Evolutionary conservation across 768 basidiomycete species (phyloP), one percentile per base, ranked within the genome.

Genomic region (Paxillus involutus): DNA sequence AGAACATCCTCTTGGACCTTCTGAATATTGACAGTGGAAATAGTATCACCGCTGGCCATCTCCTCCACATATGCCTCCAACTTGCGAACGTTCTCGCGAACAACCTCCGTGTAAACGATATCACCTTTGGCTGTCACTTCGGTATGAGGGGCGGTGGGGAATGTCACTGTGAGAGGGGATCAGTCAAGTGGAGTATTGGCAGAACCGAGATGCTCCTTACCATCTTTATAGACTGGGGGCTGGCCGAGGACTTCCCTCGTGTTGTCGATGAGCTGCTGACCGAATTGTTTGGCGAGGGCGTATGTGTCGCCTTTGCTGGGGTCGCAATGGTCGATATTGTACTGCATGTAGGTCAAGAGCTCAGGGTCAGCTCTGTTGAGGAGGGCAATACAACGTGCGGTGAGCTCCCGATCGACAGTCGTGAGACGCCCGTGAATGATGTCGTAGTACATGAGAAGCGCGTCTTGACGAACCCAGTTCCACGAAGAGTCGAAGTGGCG

Each of bases 381-480:
- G 66, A 99, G 89, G 53, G 91, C 86, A 55, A 99, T 95, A 75
- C 96, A 98, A 51, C 95, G 90, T 59, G 94, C 93, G 12, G 97
- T 97, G 71, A 95, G 94, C 68, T 96, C 94, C 49, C 94, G 89
- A 66, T 98, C 94, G 59, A 98, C 91, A 16, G 93, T 94, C 21
- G 88, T 94, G 51, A 97, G 83, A 43, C 89, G 86, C 45, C 97
- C 97, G 61, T 94, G 94, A 63, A 99, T 94, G 74, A 99, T 97
- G 70, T 98, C 96, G 73, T 95, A 98, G 76, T 87, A 98, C 93
- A 99, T 95, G 55, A 93, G 77, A 26, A 98, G 78, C 14, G 94
- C 93, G 57, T 97, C 95, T 75, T 99, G 97, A 56, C 96, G 88
- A 43, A 89, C 96, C 97, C 97, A 99, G 68, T 99, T 99, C 97